phyloP scores from a whole-genome alignment of 257 asterid species.

The Solanum boliviense region DNA sequence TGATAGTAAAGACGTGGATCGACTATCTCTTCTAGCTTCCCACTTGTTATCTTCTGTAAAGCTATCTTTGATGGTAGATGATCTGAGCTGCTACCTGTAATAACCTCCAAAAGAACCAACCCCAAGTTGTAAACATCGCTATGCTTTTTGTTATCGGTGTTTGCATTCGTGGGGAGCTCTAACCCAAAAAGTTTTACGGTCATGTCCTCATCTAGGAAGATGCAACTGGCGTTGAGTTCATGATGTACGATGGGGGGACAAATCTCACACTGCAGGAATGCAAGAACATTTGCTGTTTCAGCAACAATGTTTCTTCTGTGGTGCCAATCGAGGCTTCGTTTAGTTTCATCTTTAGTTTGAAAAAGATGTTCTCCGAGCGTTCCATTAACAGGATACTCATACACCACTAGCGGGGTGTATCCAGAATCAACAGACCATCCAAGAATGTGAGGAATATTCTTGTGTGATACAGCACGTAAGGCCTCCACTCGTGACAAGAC shows the following conservation, averaged over 20 bases:
- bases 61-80: constrained; percentile 16
- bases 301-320: constrained; percentile 32
- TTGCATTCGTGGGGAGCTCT: constrained; percentile 13
- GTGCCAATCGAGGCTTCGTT: constrained; percentile 38
- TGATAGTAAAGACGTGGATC: constrained; percentile 61
- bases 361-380: constrained; percentile 32
- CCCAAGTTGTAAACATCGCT: constrained; percentile 50
- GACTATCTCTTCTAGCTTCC: constrained; percentile 57
- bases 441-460: constrained; percentile 37
- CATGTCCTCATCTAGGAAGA: constrained; percentile 40
- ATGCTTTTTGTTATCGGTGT: constrained; percentile 5
- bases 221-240: constrained; percentile 34
- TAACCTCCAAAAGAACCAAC: constrained; percentile 37
- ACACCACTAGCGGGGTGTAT: constrained; percentile 31
- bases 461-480: constrained; percentile 34
- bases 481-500: constrained; percentile 31
- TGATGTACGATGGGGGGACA: constrained; percentile 51
- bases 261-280: constrained; percentile 47
- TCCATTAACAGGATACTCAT: constrained; percentile 36
- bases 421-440: constrained; percentile 53
- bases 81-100: constrained; percentile 29
- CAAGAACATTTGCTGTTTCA: constrained; percentile 43
- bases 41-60: constrained; percentile 48
- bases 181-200: constrained; percentile 37
- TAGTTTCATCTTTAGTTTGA: constrained; percentile 19